These are phyloP conservation scores for Mycocentrospora acerina DNA, from an alignment of 2,329 filamentous ascomycete genomes.

Conservation along the genomic window DNA sequence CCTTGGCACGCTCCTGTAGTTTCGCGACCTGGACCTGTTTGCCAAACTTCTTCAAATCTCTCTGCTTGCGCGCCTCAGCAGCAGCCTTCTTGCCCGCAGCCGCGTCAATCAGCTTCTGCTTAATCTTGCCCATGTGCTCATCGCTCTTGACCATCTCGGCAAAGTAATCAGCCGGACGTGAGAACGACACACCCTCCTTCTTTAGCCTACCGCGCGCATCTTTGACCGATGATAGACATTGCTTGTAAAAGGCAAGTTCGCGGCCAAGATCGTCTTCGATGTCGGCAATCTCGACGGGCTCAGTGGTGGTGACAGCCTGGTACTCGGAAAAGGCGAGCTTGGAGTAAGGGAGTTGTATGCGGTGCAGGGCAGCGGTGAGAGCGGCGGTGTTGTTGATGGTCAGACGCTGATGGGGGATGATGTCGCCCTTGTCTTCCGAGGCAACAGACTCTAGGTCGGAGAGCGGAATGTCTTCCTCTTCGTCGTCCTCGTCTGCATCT, in stretches of 20 bases:
- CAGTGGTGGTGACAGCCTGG: slow-evolving; percentile 71
- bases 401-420: slow-evolving; percentile 86
- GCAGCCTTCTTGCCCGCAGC: slow-evolving; percentile 90
- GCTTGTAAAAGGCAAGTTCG: slow-evolving; percentile 90
- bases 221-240: slow-evolving; percentile 77
- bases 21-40: slow-evolving; percentile 98
- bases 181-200: slow-evolving; percentile 81
- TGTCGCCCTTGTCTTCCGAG: slow-evolving; percentile 80
- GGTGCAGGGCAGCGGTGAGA: slow-evolving; percentile 75
- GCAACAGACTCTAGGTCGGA: slow-evolving; percentile 80
- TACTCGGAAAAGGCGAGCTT: slow-evolving; percentile 79
- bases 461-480: slow-evolving; percentile 84
- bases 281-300: slow-evolving; percentile 73
- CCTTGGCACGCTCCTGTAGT: slow-evolving; percentile 89
- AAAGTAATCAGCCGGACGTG: slow-evolving; percentile 90
- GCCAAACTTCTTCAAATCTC: slow-evolving; percentile 98
- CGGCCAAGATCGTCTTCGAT: slow-evolving; percentile 89
- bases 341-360: slow-evolving; percentile 70
- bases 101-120: slow-evolving; percentile 88
- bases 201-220: slow-evolving; percentile 72
- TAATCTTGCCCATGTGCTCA: slow-evolving; percentile 97
- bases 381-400: slow-evolving; percentile 97
- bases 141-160: slow-evolving; percentile 99
- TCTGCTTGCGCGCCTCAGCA: slow-evolving; percentile 84
- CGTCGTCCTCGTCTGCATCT: slow-evolving; percentile 68